phyloP scores from a whole-genome alignment of 2,329 filamentous ascomycete genomes.

The Pseudocercospora ulei region DNA sequence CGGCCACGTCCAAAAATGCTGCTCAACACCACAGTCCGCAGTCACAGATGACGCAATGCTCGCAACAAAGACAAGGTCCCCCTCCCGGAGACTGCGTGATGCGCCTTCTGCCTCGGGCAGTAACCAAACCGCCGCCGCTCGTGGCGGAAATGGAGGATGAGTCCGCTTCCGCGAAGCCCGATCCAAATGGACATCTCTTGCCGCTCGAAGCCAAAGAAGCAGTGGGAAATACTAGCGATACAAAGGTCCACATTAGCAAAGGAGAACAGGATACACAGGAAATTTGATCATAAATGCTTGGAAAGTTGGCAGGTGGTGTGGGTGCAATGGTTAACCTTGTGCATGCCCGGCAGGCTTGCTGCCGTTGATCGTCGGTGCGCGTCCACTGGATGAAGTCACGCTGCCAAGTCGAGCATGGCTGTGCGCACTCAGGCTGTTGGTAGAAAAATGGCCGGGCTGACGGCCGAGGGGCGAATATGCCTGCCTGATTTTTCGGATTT shows the following conservation, averaged over 20 bases:
- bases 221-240: neutral
- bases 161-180: neutral
- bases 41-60: conserved; percentile 2
- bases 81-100: neutral
- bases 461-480: conserved; percentile 29
- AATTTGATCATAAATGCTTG: neutral
- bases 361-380: conserved; percentile 6
- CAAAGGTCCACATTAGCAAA: conserved; percentile 5
- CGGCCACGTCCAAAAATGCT: too few species aligned
- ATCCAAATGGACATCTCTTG: conserved; percentile 4
- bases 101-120: neutral
- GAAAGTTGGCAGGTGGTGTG: neutral
- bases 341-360: neutral
- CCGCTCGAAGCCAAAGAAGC: neutral
- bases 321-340: conserved; percentile 4
- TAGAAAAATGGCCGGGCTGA: conserved; percentile 10
- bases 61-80: conserved; percentile 2
- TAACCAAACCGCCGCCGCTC: neutral
- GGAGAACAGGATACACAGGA: conserved; percentile 1
- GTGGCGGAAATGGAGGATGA: neutral
- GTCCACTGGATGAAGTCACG: conserved; percentile 11
- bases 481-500: conserved; percentile 48
- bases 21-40: conserved; percentile 8
- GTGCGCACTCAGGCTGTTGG: conserved; percentile 10
- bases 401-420: conserved; percentile 13